These are phyloP conservation scores for Fusarium burgessii DNA, from an alignment of 2,329 filamentous ascomycete species.

Conservation along the genomic window DNA sequence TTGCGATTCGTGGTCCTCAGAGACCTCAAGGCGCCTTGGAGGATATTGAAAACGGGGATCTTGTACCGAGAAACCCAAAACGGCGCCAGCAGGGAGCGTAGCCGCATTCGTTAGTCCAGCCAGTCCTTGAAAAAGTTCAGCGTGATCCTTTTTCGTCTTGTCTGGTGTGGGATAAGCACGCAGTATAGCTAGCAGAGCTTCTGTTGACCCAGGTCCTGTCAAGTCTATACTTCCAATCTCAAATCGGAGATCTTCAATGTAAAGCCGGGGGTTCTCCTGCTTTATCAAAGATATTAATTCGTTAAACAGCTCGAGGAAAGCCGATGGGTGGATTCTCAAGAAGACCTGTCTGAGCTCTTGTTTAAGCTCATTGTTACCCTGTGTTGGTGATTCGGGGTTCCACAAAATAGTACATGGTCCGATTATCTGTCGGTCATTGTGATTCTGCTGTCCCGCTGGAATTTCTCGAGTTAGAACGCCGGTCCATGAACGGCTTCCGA, in stretches of 20 bases:
- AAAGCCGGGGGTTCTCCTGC: conserved; percentile 70
- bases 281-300: conserved; percentile 69
- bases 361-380: conserved; percentile 38
- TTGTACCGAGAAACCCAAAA: conserved; percentile 78
- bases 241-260: conserved; percentile 76
- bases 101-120: conserved; percentile 74
- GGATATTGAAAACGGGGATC: conserved; percentile 88
- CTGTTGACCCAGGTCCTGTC: conserved; percentile 78
- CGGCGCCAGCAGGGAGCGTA: conserved; percentile 74
- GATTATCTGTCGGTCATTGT: conserved; percentile 64
- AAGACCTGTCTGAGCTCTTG: conserved; percentile 64
- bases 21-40: conserved; percentile 65
- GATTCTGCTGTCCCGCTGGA: conserved; percentile 54
- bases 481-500: conserved; percentile 62
- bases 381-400: conserved; percentile 63
- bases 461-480: conserved; percentile 65
- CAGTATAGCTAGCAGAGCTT: conserved; percentile 78
- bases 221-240: conserved; percentile 72
- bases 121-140: conserved; percentile 63
- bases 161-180: conserved; percentile 59
- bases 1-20: conserved; percentile 54
- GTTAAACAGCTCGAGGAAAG: conserved; percentile 77
- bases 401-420: conserved; percentile 81
- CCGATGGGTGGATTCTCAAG: conserved; percentile 84
- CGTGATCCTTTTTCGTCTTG: conserved; percentile 54